Conservation (phyloP, 1,139 yeast species). For the Suhomyces bokatorum region DNA sequence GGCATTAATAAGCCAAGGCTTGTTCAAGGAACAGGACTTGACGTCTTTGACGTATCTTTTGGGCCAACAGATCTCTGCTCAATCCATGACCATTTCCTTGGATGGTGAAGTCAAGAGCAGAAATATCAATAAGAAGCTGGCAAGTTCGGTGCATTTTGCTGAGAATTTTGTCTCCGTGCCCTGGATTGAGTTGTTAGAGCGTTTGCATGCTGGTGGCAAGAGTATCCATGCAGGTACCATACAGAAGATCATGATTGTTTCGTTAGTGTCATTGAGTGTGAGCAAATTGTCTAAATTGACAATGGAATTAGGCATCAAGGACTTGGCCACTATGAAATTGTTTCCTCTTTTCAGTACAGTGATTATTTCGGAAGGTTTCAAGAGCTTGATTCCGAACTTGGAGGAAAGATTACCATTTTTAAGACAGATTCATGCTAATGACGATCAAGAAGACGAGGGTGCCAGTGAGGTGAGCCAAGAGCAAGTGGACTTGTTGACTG, state of each 20-base stretch:
- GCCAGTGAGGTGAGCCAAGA: constrained; percentile 27
- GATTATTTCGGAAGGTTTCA: constrained; percentile 45
- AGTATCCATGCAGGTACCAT: constrained; percentile 50
- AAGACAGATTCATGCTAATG: constrained; percentile 16
- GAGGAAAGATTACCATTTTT: constrained; percentile 49
- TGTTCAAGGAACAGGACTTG: constrained; percentile 46
- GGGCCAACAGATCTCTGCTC: constrained; percentile 31
- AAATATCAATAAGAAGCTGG: constrained; percentile 20
- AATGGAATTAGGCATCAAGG: constrained; percentile 46
- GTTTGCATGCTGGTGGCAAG: constrained; percentile 54
- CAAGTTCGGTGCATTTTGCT: constrained; percentile 41
- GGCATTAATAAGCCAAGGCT: constrained; percentile 43
- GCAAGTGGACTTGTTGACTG: constrained; percentile 47
- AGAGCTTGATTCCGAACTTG: constrained; percentile 50
- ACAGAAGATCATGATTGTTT: constrained; percentile 51
- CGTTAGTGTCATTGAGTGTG: constrained; percentile 51
- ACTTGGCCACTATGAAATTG: constrained; percentile 39
- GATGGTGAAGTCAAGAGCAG: constrained; percentile 12
- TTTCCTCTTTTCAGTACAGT: constrained; percentile 59
- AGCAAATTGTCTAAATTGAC: constrained; percentile 43
- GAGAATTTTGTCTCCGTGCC: constrained; percentile 51
- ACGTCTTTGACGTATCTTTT: constrained; percentile 44
- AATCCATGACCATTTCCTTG: constrained; percentile 9
- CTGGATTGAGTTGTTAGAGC: constrained; percentile 63
- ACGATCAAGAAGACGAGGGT: constrained; percentile 14